Base-by-base conservation (phyloP, 2,329 filamentous ascomycete genomes). In the Alternaria solani region DNA sequence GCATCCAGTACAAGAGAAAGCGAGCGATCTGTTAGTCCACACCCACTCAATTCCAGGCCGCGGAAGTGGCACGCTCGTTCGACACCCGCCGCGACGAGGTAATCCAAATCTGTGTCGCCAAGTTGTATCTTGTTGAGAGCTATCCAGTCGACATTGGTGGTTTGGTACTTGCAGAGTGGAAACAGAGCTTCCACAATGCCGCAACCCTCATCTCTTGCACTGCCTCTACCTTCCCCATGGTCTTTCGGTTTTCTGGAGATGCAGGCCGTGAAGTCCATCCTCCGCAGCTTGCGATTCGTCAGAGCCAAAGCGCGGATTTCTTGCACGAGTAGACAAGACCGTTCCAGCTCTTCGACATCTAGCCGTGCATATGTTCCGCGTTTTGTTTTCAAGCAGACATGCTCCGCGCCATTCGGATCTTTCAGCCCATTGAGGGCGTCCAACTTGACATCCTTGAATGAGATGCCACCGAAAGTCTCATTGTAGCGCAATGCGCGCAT, bases 121-220 rank as follows among this genome's bases (percentile, higher is more conserved):
- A 92, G 83, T 61, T 86, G 84, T 62, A 91, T 89, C 12, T 88
- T 88, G 61, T 88, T 91, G 59, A 92, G 77, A 23, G 86, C 83
- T 54, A 92, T 85, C 89, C 89, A 92, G 72, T 90, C 88, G 18
- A 91, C 86, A 67, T 88, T 89, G 0, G 89, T 91, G 25, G 88
- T 82, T 67, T 89, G 86, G 62, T 86, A 85, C 63, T 87, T 87
- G 76, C 88, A 91, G 6, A 91, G 79, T 1, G 89, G 88, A 66
- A 90, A 88, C 5, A 92, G 80, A 2, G 89, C 89, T 72, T 90
- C 88, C 18, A 89, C 87, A 49, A 92, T 88, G 41, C 88, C 89
- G 70, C 88, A 91, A 1, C 89, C 89, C 6, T 86, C 83, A 69
- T 90, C 88, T 65, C 84, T 84, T 16, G 82, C 81, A 55, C 83